Evolutionary conservation across 805 yeast species (phyloP).

Genomic region (Saccharomycopsis malanga): DNA sequence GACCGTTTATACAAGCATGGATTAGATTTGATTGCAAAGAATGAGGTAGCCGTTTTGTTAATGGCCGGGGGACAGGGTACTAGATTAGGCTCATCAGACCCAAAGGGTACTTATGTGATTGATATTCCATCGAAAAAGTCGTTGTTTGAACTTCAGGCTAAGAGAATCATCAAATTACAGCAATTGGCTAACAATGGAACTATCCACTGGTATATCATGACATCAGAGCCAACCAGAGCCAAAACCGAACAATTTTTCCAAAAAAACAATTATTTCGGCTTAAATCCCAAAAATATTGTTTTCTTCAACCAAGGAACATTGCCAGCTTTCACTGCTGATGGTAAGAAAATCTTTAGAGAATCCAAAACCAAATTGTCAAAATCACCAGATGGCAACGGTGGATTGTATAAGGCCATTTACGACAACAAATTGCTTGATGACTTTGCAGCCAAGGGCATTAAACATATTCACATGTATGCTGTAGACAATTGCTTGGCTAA

Average conservation of each 20-base stretch:
- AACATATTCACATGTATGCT: conserved; percentile 94
- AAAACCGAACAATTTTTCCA: conserved; percentile 69
- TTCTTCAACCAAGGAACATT: conserved; percentile 94
- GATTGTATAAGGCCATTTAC: conserved; percentile 77
- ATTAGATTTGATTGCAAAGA: conserved; percentile 54
- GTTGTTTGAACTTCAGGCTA: conserved; percentile 89
- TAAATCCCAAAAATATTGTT: conserved; percentile 47
- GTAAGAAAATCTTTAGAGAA: conserved; percentile 61
- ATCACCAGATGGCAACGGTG: conserved; percentile 98
- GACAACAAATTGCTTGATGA: conserved; percentile 62
- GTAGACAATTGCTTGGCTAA: conserved; percentile 90
- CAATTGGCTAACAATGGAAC: conserved; percentile 36
- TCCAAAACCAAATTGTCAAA: conserved; percentile 52
- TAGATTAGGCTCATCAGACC: conserved; percentile 79
- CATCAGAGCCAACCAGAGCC: conserved; percentile 77
- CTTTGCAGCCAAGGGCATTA: conserved; percentile 56
- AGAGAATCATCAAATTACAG: conserved; percentile 63
- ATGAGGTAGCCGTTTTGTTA: conserved; percentile 79
- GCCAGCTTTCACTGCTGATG: conserved; percentile 76
- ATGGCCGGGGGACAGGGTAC: conserved; percentile 99
- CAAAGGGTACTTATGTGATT: conserved; percentile 92
- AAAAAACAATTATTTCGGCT: conserved; percentile 63
- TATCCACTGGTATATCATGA: conserved; percentile 90
- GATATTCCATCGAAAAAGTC: conserved; percentile 79
- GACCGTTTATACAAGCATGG: conserved; percentile 48